A percentile compares a stretch with the other conserved stretches of the same genome.
phyloP scores from a whole-genome alignment of 75 land plant genomes.

The Sequoiadendron giganteum region DNA sequence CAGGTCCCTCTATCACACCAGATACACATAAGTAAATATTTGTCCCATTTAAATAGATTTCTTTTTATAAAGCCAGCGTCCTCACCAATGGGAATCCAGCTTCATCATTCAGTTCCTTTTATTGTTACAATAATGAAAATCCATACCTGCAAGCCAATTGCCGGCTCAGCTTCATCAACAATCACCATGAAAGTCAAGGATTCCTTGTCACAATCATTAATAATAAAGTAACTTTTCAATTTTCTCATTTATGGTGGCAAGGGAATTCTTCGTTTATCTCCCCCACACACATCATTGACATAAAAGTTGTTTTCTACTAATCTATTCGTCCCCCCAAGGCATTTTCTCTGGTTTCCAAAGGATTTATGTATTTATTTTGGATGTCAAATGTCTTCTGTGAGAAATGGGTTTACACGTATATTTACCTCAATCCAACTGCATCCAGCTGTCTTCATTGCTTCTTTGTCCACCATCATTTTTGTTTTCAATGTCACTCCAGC shows the following conservation, averaged over 20 bases:
- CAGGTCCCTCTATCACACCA: too few relatives aligned
- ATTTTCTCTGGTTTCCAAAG: not conserved
- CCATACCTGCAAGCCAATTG: not conserved
- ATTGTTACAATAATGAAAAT: not conserved
- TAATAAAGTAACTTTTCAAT: not conserved
- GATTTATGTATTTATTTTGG: not conserved
- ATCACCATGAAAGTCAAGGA: not conserved
- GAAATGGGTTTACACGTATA: not conserved
- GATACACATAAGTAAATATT: too few relatives aligned
- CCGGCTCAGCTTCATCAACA: not conserved
- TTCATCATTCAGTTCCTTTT: not conserved
- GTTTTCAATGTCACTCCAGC: conserved; percentile 18
- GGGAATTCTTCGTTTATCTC: not conserved
- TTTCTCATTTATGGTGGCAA: not conserved
- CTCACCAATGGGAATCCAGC: not conserved
- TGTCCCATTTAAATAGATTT: too few relatives aligned
- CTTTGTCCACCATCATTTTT: not conserved
- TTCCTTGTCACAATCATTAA: not conserved
- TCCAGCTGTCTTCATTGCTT: conserved; percentile 13
- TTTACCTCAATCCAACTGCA: conserved; percentile 24
- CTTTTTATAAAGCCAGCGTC: not conserved
- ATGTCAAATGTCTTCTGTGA: not conserved
- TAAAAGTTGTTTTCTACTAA: not conserved
- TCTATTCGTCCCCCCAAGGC: not conserved
- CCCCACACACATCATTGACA: not conserved